phyloP scores from a whole-genome alignment of 2,329 filamentous ascomycete genomes.

The Aureobasidium sp. region DNA sequence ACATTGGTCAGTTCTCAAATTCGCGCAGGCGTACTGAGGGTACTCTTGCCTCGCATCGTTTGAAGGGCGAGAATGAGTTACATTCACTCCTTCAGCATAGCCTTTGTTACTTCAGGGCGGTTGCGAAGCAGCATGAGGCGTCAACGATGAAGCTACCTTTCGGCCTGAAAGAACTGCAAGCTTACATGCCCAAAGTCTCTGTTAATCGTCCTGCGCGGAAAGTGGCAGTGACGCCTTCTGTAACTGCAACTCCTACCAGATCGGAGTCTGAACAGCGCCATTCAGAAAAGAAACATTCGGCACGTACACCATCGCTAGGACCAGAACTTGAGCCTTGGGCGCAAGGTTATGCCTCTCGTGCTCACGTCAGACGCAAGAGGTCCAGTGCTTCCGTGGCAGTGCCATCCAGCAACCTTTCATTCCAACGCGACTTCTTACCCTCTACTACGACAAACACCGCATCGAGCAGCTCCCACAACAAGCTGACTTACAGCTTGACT shows the following conservation, averaged over 20 bases:
- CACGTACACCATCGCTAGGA: neutral
- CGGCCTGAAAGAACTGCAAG: conserved; percentile 27
- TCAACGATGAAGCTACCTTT: conserved; percentile 25
- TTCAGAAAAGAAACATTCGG: neutral
- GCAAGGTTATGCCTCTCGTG: neutral
- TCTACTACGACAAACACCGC: neutral
- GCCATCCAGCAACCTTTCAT: neutral
- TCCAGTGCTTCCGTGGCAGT: neutral
- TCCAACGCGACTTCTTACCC: neutral
- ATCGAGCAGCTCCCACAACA: neutral
- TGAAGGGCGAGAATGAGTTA: conserved; percentile 31
- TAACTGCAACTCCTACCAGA: neutral
- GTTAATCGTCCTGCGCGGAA: neutral
- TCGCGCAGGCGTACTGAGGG: conserved; percentile 38
- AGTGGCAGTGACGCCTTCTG: neutral
- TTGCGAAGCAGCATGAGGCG: conserved; percentile 35
- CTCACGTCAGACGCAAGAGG: neutral
- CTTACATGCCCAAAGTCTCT: conserved; percentile 19
- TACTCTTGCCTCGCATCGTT: conserved; percentile 35
- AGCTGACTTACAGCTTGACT: neutral
- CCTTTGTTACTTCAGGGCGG: conserved; percentile 36
- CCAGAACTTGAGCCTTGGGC: neutral
- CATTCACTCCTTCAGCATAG: conserved; percentile 31
- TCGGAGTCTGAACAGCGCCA: neutral
- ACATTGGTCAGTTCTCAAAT: conserved; percentile 39